A percentile compares a stretch with the other conserved stretches of the same genome.
phyloP scores from a whole-genome alignment of 1,284 basidiomycete genomes.

The Tausonia pullulans region DNA sequence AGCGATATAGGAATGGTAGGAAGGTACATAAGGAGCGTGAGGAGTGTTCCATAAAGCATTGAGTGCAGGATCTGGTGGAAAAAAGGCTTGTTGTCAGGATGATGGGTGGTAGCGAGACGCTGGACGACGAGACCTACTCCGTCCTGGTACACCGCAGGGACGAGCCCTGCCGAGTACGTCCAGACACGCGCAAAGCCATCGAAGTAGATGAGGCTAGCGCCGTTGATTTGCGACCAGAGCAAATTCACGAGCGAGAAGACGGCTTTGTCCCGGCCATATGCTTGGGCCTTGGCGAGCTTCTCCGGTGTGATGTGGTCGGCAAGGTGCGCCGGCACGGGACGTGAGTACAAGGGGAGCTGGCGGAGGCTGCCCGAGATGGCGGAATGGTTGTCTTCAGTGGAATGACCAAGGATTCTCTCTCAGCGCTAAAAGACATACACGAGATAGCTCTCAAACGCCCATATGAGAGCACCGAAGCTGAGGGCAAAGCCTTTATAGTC shows the following conservation, averaged over 20 bases:
- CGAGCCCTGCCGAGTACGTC: constrained; percentile 35
- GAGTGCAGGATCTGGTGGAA: constrained; percentile 62
- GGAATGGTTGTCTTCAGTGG: background rate
- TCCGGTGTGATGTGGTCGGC: constrained; percentile 58
- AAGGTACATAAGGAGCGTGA: constrained; percentile 55
- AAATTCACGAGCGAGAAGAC: constrained; percentile 64
- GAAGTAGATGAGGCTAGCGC: constrained; percentile 58
- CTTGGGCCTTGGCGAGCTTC: constrained; percentile 77
- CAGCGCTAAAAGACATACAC: constrained; percentile 42
- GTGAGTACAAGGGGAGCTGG: constrained; percentile 74
- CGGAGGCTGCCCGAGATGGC: constrained; percentile 44
- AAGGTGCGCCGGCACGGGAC: constrained; percentile 66
- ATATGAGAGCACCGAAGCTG: constrained; percentile 63
- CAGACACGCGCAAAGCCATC: constrained; percentile 74
- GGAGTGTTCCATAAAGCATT: constrained; percentile 58
- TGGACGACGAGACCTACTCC: constrained; percentile 29
- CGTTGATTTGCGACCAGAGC: constrained; percentile 58
- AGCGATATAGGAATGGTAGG: constrained; percentile 60
- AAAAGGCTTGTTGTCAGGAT: constrained; percentile 22
- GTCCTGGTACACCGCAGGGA: constrained; percentile 53
- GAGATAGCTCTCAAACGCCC: constrained; percentile 70
- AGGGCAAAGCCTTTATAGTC: constrained; percentile 64
- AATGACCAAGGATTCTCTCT: background rate
- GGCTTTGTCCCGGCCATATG: constrained; percentile 87
- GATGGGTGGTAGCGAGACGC: constrained; percentile 19